A percentile compares a stretch with the other conserved stretches of the same genome.
phyloP scores from a whole-genome alignment of 2,329 filamentous ascomycete species.

The Claviceps maximensis region DNA sequence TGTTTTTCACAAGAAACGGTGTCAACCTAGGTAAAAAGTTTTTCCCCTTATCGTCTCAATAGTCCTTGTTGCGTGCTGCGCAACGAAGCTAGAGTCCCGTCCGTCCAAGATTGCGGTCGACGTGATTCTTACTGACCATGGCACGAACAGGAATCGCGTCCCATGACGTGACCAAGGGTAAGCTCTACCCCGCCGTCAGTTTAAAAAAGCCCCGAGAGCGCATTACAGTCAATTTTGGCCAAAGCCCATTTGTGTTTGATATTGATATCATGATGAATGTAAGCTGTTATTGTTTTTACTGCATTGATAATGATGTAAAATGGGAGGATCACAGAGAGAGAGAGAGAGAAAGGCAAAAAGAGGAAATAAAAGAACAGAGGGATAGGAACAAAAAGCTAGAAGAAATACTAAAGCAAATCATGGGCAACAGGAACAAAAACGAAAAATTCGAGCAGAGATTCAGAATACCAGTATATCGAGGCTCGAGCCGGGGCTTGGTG shows the following conservation, averaged over 20 bases:
- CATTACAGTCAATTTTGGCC: constrained; percentile 52
- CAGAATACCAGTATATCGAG: constrained; percentile 39
- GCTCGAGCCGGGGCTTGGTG: constrained; percentile 51
- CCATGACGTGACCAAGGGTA: constrained; percentile 46
- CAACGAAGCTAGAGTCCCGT: too few species aligned
- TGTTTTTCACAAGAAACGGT: constrained; percentile 60
- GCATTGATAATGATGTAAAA: neutral
- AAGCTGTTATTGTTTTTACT: constrained; percentile 16
- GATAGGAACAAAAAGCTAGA: neutral
- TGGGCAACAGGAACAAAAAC: constrained; percentile 41
- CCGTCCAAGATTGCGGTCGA: neutral
- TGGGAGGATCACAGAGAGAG: neutral
- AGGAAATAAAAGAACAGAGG: neutral
- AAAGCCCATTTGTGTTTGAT: constrained; percentile 73
- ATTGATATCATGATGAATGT: constrained; percentile 79
- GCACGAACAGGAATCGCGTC: constrained; percentile 51
- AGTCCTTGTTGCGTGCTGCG: neutral
- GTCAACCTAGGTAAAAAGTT: constrained; percentile 33
- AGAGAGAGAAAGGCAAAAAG: neutral
- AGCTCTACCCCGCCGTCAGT: constrained; percentile 55
- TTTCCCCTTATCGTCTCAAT: neutral
- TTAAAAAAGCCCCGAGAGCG: constrained; percentile 52
- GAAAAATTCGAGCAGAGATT: constrained; percentile 48
- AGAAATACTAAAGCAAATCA: neutral
- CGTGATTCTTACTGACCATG: constrained; percentile 1